Base-by-base conservation (phyloP, 2,329 filamentous ascomycete species). In the Claviceps spartinae region DNA sequence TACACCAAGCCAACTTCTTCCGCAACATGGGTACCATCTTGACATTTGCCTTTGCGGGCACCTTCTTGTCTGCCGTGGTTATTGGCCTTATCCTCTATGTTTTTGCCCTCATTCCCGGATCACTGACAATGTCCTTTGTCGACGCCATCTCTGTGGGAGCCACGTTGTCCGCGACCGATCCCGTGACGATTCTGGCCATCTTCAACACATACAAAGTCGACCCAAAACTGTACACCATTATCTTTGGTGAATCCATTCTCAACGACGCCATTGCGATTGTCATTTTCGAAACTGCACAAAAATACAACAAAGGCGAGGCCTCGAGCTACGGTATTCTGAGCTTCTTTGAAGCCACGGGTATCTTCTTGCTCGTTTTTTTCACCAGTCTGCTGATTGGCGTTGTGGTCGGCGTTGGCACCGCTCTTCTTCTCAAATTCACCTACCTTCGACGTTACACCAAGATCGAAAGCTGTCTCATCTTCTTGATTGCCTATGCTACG, bases 191-290 rank as follows among this genome's bases (percentile, higher is more conserved):
- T 61, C 75, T 98, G 51, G 93, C 93, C 65, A 98, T 98, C 60
- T 98, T 98, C 79, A 97, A 96, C 68, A 86, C 93, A 1, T 98
- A 97, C 79, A 97, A 97, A 70, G 93, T 98, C 61, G 93, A 98
- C 62, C 93, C 93, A 2, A 97, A 97, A 70, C 79, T 98, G 18
- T 98, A 98, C 71, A 98, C 93, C 34, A 83, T 98, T 66, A 98
- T 98, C 59, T 98, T 98, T 67, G 93, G 93, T 65, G 93, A 98
- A 71, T 95, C 91, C 7, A 97, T 98, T 55, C 74, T 98, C 52
- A 98, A 98, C 67, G 93, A 98, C 72, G 93, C 93, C 45, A 91
- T 98, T 63, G 93, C 93, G 58, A 98, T 98, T 67, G 93, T 98
- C 63, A 81, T 98, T 59, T 98, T 98, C 69, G 91, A 98, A 72